phyloP scores from a whole-genome alignment of 2,329 filamentous ascomycete genomes.

The Chrysoporthe austroafricana region DNA sequence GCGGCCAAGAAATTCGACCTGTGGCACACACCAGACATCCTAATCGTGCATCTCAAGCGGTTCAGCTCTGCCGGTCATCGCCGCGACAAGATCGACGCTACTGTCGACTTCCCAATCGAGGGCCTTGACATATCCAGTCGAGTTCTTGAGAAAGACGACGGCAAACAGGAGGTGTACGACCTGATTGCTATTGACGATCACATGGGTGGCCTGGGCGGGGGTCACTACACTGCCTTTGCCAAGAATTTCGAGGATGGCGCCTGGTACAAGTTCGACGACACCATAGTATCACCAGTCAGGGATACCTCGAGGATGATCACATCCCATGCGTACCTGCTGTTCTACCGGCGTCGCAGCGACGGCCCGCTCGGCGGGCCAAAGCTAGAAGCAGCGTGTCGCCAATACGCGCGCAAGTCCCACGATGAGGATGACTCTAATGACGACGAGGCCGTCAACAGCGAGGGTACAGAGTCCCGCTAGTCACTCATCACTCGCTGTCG shows the following conservation, averaged over 20 bases:
- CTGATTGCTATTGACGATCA: slow-evolving; percentile 96
- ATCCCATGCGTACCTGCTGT: slow-evolving; percentile 84
- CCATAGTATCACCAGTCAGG: slow-evolving; percentile 65
- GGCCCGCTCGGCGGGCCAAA: slow-evolving; percentile 77
- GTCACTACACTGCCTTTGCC: slow-evolving; percentile 93
- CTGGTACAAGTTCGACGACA: slow-evolving; percentile 98
- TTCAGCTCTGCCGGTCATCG: slow-evolving; percentile 85
- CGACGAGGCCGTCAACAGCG: slow-evolving; percentile 23
- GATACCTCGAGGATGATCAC: slow-evolving; percentile 70
- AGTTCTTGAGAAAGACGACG: slow-evolving; percentile 78
- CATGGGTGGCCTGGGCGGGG: slow-evolving; percentile 88
- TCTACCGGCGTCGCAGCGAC: slow-evolving; percentile 86
- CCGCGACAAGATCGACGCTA: slow-evolving; percentile 87
- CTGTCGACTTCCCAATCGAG: slow-evolving; percentile 90
- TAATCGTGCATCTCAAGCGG: slow-evolving; percentile 93
- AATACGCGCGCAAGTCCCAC: slow-evolving; percentile 11
- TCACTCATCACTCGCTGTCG: slow-evolving; percentile 13
- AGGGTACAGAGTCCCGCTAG: slow-evolving; percentile 27
- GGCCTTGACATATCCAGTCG: slow-evolving; percentile 80
- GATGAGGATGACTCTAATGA: slow-evolving; percentile 20
- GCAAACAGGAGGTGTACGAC: slow-evolving; percentile 86
- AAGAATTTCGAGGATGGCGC: slow-evolving; percentile 87
- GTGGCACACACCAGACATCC: slow-evolving; percentile 94
- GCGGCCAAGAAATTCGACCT: slow-evolving; percentile 97
- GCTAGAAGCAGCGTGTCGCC: slow-evolving; percentile 69